A percentile compares a stretch with the other conserved stretches of the same genome.
phyloP scores from a whole-genome alignment of 345 rosid genomes.

The Firmiana major region DNA sequence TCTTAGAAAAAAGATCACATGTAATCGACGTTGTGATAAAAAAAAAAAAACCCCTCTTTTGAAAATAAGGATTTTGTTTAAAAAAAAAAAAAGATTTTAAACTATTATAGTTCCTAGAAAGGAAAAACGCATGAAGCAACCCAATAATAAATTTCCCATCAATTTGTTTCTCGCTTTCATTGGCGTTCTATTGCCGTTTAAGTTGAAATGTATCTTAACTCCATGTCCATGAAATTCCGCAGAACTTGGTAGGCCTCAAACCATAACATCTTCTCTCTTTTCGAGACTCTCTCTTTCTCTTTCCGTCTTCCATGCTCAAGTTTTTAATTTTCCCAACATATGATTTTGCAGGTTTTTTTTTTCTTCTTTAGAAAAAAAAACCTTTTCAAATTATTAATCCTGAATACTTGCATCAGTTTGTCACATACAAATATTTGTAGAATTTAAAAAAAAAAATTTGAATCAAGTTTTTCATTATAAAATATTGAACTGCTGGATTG shows the following conservation, averaged over 20 bases:
- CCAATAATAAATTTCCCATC: background rate
- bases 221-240: background rate
- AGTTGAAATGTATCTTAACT: background rate
- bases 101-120: too few species aligned
- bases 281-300: background rate
- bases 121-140: too few species aligned
- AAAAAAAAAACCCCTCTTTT: too few species aligned
- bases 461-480: too few species aligned
- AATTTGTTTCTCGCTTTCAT: background rate
- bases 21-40: too few species aligned
- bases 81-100: too few species aligned
- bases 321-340: background rate
- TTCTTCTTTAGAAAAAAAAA: background rate
- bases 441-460: background rate
- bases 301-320: background rate
- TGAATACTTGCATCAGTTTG: background rate
- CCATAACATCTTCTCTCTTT: background rate
- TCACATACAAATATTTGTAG: background rate
- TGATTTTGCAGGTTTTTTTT: background rate
- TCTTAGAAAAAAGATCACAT: too few species aligned
- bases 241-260: constrained; percentile 13
- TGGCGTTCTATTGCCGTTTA: background rate
- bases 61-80: too few species aligned
- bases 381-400: background rate
- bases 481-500: too few species aligned